Conservation (phyloP, 371 early-diverging fungal species). For the Apophysomyces elegans region DNA sequence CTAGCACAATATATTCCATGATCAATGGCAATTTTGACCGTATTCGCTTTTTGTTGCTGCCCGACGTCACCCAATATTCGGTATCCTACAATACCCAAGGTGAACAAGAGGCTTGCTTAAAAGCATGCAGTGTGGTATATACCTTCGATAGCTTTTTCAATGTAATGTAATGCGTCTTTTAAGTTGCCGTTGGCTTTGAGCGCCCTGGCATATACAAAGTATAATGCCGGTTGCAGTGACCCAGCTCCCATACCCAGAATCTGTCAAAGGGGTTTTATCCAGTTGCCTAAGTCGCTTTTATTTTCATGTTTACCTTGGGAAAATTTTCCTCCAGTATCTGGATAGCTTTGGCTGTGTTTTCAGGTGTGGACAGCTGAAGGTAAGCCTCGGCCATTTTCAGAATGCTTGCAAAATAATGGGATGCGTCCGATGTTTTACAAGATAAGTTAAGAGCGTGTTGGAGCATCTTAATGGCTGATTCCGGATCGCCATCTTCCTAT, state of each 20-base stretch:
- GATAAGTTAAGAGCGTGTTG: conserved; percentile 19
- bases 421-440: conserved; percentile 17
- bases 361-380: conserved; percentile 5
- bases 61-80: too few relatives aligned
- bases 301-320: conserved; percentile 14
- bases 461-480: conserved; percentile 24
- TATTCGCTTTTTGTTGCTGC: too few relatives aligned
- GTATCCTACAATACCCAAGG: too few relatives aligned
- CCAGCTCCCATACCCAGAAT: conserved; percentile 25
- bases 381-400: conserved; percentile 25
- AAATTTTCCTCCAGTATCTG: conserved; percentile 22
- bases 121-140: too few relatives aligned
- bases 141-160: conserved; percentile 13
- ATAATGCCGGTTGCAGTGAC: conserved; percentile 22
- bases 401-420: conserved; percentile 21
- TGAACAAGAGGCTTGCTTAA: too few relatives aligned
- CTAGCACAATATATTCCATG: too few relatives aligned
- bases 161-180: conserved; percentile 12
- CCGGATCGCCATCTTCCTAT: conserved; percentile 21
- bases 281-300: not conserved
- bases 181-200: conserved; percentile 4
- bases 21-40: too few relatives aligned
- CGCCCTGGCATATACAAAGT: conserved; percentile 21
- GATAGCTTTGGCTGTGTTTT: conserved; percentile 14
- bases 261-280: not conserved